Conservation (phyloP, 228 moss, liverwort and hornwort species). For the Sphagnum magellanicum region DNA sequence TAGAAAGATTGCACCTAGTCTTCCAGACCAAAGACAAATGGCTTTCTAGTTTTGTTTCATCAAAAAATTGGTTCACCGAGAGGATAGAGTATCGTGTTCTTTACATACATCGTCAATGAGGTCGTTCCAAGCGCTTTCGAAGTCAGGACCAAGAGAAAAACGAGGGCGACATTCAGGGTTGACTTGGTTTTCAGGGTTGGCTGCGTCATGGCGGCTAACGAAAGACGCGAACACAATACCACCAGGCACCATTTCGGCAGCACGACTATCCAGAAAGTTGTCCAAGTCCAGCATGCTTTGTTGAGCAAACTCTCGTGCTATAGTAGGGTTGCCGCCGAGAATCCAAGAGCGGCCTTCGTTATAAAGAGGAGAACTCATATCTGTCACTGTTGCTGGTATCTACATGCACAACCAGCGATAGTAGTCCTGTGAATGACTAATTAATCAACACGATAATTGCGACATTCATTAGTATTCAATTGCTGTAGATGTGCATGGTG, state of each 20-base stretch:
- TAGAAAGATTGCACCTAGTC: too few species aligned
- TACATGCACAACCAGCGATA: background rate
- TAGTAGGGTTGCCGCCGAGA: constrained; percentile 23
- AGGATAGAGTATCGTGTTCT: too few species aligned
- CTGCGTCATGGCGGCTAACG: constrained; percentile 17
- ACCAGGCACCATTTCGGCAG: constrained; percentile 19
- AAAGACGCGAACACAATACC: constrained; percentile 21
- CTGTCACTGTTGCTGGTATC: constrained; percentile 24
- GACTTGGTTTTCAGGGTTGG: constrained; percentile 31
- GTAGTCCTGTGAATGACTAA: too few species aligned
- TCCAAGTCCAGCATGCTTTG: constrained; percentile 33
- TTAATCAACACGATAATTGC: too few species aligned
- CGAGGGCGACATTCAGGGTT: constrained; percentile 25
- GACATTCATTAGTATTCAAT: too few species aligned
- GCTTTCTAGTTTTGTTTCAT: too few species aligned
- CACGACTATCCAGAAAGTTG: constrained; percentile 23
- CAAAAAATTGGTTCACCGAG: too few species aligned
- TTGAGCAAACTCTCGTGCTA: constrained; percentile 21
- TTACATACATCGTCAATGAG: constrained; percentile 27
- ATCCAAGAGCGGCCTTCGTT: constrained; percentile 35
- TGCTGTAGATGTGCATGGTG: too few species aligned
- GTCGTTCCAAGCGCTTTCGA: constrained; percentile 32
- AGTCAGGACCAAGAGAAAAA: constrained; percentile 23
- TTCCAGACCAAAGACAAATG: too few species aligned
- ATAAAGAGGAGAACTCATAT: constrained; percentile 24